Evolutionary conservation across 2,329 filamentous ascomycete genomes (phyloP), one percentile per base, ranked within the genome.

Genomic region (Trichoderma pleuroti): DNA sequence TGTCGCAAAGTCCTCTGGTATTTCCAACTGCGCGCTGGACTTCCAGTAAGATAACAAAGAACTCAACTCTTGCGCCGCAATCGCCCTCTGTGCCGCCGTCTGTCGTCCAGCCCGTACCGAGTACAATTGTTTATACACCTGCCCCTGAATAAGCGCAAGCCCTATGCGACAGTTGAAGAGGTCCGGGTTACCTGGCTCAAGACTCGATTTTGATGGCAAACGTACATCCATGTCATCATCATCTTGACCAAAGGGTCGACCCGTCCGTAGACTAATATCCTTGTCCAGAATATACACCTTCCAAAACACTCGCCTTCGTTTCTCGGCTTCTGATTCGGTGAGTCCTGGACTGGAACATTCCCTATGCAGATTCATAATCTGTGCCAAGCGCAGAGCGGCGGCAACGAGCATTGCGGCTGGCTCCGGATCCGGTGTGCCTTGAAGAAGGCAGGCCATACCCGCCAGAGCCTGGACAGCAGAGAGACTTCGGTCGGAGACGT

Each of bases 21-120:
- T 18, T 42, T 66, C 34, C 11, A 57, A 18, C 32, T 66, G 63
- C 16, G 63, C 63, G 18, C 63, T 66, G 12, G 49, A 66, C 52
- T 66, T 57, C 63, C 63, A 66, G 24, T 66, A 66, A 16, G 63
- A 66, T 66, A 66, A 42, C 30, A 66, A 24, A n/a, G 63, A 57
- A 42, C 10, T 57, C 49, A 66, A 42, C 34, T 66, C 63, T 32
- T 66, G 63, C 42, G 63, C 63, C 11, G 63, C 63, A 66, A 57
- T 57, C 32, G 49, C 63, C 24, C 32, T 66, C 63, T 66, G 63
- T 30, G 49, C n/a, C 11, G 63, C 49, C 4, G 63, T 66, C 39
- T 66, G 63, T 30, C 49, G 49, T 42, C 24, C 63, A 42, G 52
- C 63, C 18, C 24, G 63, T 57, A 66, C 63, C 0, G 63, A 66